Evolutionary conservation across 306 rosid species (phyloP).

Genomic region (Alnus rubra): DNA sequence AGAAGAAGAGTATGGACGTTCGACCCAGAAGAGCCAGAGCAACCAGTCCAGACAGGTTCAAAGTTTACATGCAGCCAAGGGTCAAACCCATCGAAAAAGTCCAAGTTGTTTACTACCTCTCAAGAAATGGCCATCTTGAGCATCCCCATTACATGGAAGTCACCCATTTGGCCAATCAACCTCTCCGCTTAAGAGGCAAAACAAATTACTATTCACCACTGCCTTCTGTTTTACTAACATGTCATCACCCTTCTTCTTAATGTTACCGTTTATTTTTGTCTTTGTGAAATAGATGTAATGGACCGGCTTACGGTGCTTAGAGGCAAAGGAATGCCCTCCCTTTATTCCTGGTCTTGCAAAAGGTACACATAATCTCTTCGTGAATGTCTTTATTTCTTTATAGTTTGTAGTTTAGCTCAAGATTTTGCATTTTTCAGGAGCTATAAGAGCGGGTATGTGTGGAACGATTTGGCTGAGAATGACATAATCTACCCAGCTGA

Average conservation of each 20-base stretch:
- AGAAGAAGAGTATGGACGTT: conserved; percentile 47
- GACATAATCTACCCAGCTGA: conserved; percentile 73
- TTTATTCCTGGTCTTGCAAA: conserved; percentile 92
- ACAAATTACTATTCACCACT: not conserved
- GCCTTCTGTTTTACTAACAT: not conserved
- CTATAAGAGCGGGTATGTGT: conserved; percentile 83
- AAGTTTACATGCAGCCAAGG: conserved; percentile 45
- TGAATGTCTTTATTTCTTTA: not conserved
- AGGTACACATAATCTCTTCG: conserved; percentile 33
- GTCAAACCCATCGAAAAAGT: conserved; percentile 51
- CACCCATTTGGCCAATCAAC: conserved; percentile 56
- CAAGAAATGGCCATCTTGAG: conserved; percentile 79
- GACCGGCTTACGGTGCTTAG: conserved; percentile 70
- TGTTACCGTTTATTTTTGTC: not conserved
- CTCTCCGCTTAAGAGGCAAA: conserved; percentile 78
- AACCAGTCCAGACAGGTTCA: conserved; percentile 62
- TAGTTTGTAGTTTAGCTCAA: not conserved
- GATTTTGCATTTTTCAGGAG: conserved; percentile 37
- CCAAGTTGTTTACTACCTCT: conserved; percentile 82
- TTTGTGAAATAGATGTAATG: conserved; percentile 50
- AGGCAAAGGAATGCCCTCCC: conserved; percentile 82
- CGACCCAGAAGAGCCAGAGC: conserved; percentile 51
- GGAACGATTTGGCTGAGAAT: conserved; percentile 73
- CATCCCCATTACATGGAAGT: conserved; percentile 89
- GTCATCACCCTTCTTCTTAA: not conserved